Base-by-base conservation (phyloP, 768 basidiomycete species). In the Pisolithus marmoratus region DNA sequence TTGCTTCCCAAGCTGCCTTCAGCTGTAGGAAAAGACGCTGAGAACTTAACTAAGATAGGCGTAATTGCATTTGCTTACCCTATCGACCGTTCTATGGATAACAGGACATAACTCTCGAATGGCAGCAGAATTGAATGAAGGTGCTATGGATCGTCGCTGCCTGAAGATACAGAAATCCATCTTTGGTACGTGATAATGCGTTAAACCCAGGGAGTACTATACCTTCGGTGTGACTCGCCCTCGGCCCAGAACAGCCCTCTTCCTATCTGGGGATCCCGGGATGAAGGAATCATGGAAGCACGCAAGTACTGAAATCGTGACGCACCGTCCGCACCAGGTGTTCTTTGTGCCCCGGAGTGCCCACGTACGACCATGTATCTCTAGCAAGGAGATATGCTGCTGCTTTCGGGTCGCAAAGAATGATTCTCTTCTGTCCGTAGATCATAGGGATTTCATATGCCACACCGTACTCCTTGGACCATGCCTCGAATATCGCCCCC, bases 321-420 rank as follows among this genome's bases (percentile, higher is more conserved):
- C 65, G 11, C 19, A 71, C 70, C 46, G 70, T 17, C 5, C 49
- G 55, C 69, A 14, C 78, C 72, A 29, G 72, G 26, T 26, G 29
- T 69, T 0, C 42, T 26, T 64, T 69, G 8, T 63, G 54, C 34
- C 74, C 58, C 6, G 59, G 63, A 1, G 70, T 69, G 40, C 72
- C 70, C 0, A 72, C 63, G 58, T 82, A 82, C 0, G 63, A 67
- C 41, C 66, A 76, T 0, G 78, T 78, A 48, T 81, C 80, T 51
- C 63, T 71, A 1, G 76, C 63, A 57, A 73, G 77, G 50, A 79
- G 75, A 56, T 81, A 76, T 1, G 71, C 64, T 23, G 75, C 64
- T 0, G 81, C 78, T 59, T 72, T 77, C 3, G 74, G 72, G 52
- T 78, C 77, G 44, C 67, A 64, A 6, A 79, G 58, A 1, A 76